phyloP scores from a whole-genome alignment of 495 filamentous ascomycete genomes.

The Aspergillus olivimuriae region DNA sequence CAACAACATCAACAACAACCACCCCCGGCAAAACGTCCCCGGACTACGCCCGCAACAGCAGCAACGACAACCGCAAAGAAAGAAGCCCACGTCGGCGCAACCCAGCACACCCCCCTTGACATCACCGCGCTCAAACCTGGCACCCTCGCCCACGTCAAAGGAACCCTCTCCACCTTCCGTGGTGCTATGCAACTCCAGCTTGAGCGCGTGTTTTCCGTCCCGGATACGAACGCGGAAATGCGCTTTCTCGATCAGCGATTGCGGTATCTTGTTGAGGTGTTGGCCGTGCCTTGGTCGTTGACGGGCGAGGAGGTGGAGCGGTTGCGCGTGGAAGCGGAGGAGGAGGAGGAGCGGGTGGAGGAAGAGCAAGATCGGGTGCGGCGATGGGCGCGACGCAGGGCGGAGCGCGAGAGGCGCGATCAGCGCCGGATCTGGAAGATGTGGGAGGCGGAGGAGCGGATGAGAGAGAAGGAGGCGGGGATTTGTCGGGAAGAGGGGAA shows the following conservation, averaged over 20 bases:
- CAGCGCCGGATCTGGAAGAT: conserved; percentile 23
- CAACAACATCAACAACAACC: too few species aligned
- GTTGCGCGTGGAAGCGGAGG: conserved; percentile 46
- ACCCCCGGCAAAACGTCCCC: too few species aligned
- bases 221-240: conserved; percentile 69
- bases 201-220: conserved; percentile 55
- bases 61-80: conserved; percentile 3
- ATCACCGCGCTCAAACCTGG: conserved; percentile 55
- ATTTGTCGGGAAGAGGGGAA: conserved; percentile 27
- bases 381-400: conserved; percentile 29
- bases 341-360: conserved; percentile 31
- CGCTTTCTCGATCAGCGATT: conserved; percentile 64
- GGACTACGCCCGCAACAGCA: neutral
- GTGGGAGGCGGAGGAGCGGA: conserved; percentile 37
- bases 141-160: conserved; percentile 69
- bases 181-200: conserved; percentile 58
- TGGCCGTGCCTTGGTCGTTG: conserved; percentile 65
- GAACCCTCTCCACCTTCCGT: conserved; percentile 59
- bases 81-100: conserved; percentile 25
- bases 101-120: conserved; percentile 27
- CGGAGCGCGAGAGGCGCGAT: conserved; percentile 32
- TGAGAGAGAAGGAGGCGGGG: conserved; percentile 29
- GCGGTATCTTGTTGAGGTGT: conserved; percentile 55
- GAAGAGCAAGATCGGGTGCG: conserved; percentile 34
- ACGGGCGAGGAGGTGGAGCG: conserved; percentile 44